Percentiles rank a stretch among this genome's conserved stretches.
Conservation (phyloP, 2,329 filamentous ascomycete species). For the Colletotrichum orbiculare region DNA sequence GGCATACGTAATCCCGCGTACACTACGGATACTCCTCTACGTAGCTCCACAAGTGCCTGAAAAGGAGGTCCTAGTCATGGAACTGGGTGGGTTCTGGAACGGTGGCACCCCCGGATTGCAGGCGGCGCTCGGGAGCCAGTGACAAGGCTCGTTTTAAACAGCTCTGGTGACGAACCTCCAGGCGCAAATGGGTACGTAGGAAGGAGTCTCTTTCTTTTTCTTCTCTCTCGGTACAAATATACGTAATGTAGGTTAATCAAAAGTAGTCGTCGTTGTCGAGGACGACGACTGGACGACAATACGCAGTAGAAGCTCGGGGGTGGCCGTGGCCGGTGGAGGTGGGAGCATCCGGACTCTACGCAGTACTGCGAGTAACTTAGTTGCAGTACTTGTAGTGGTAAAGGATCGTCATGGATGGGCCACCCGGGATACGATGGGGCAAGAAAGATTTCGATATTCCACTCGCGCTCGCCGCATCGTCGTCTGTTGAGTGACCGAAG, state of each 20-base stretch:
- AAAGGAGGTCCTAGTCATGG: conserved; percentile 12
- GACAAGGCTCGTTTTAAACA: conserved; percentile 15
- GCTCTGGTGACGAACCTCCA: conserved; percentile 9
- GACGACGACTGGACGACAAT: neutral
- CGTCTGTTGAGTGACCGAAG: neutral
- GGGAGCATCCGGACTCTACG: neutral
- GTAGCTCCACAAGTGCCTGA: neutral
- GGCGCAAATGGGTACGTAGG: neutral
- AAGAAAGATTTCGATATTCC: conserved; percentile 23
- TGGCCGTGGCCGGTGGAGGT: conserved; percentile 1
- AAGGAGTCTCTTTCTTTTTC: neutral
- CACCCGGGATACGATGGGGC: neutral
- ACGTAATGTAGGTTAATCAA: conserved; percentile 7
- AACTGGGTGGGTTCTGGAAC: neutral
- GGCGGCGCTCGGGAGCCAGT: conserved; percentile 18
- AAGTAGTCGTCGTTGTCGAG: neutral
- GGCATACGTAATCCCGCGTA: conserved; percentile 33
- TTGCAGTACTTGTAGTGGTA: neutral
- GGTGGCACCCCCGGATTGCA: neutral
- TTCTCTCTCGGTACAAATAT: no score
- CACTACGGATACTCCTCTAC: no score
- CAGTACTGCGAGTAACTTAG: neutral
- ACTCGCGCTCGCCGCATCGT: neutral
- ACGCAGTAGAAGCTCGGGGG: conserved; percentile 15
- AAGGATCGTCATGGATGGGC: conserved; percentile 1